Conservation (phyloP, 306 rosid genomes). For the Aeschynomene evenia region DNA sequence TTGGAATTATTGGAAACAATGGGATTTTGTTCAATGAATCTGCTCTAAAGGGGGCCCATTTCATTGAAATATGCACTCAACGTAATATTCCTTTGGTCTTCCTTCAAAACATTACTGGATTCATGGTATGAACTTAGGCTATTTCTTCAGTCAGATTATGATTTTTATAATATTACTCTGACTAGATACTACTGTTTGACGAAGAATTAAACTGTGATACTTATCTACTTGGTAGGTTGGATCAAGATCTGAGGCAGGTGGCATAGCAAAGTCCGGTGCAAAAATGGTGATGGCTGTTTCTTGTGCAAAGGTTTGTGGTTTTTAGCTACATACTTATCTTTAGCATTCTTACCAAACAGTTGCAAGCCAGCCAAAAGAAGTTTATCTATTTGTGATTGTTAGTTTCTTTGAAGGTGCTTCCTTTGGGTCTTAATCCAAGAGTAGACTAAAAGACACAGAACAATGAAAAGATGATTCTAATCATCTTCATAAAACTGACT, state of each 20-base stretch:
- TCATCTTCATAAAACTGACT: neutral
- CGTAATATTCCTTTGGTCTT: conserved; percentile 86
- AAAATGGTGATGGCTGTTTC: conserved; percentile 99
- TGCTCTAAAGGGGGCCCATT: conserved; percentile 94
- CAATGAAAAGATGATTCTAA: conserved; percentile 4
- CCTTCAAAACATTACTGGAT: conserved; percentile 97
- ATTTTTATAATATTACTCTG: conserved; percentile 1
- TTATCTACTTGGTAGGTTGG: conserved; percentile 67
- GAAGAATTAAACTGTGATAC: conserved; percentile 21
- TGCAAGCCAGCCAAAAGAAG: neutral
- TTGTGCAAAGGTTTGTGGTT: conserved; percentile 81
- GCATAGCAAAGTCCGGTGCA: conserved; percentile 97
- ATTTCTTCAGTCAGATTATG: conserved; percentile 21
- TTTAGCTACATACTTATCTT: neutral
- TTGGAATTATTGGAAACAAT: conserved; percentile 93
- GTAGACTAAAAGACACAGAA: neutral
- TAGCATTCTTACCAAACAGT: neutral
- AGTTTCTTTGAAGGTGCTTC: conserved; percentile 12
- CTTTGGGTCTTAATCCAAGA: neutral
- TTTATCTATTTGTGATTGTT: neutral
- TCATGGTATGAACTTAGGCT: conserved; percentile 62
- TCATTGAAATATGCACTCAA: conserved; percentile 85
- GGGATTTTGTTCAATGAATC: conserved; percentile 93
- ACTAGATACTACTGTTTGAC: conserved; percentile 16
- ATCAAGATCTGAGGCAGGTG: conserved; percentile 91